Evolutionary conservation across 2,329 filamentous ascomycete species (phyloP), one percentile per base, ranked within the genome.

Genomic region (Colletotrichum acutatum): DNA sequence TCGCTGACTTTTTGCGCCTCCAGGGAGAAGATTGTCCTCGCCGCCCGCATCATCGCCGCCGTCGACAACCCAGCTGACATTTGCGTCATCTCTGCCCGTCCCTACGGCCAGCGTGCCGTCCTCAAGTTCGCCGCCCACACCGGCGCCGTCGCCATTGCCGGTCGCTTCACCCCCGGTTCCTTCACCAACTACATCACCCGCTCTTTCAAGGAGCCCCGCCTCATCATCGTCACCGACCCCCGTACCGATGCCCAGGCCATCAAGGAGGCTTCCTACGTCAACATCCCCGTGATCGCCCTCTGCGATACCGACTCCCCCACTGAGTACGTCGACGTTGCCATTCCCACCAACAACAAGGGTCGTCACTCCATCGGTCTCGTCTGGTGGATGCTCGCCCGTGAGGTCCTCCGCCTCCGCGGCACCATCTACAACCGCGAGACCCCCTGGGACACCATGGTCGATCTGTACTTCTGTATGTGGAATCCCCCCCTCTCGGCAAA

Each of bases 141-240:
- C 79, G 97, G 97, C 85, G 95, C 97, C 83, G 94, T 95, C 83
- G 94, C 97, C 86, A 99, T 99, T 84, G 97, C 97, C 83, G 97
- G 97, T 90, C 97, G 97, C 86, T 99, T 99, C 94, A 99, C 97
- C 84, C 97, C 97, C 86, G 97, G 97, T 94, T 98, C 96, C 88
- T 99, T 99, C 93, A 99, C 97, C 91, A 99, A 99, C 93, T 99
- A 99, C 94, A 99, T 99, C 93, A 99, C 97, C 87, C 96, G 97
- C 84, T 98, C 97, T 78, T 99, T 99, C 95, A 98, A 98, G 93
- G 97, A 99, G 91, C 97, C 97, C 84, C 97, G 97, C 87, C 91
- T 99, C 84, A 98, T 99, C 88, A 92, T 99, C 86, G 97, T 99
- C 83, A 99, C 97, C 89, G 97, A 99, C 87, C 97, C 97, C 82